Base-by-base conservation (phyloP, 83 land plant genomes). In the Larix sibirica region DNA sequence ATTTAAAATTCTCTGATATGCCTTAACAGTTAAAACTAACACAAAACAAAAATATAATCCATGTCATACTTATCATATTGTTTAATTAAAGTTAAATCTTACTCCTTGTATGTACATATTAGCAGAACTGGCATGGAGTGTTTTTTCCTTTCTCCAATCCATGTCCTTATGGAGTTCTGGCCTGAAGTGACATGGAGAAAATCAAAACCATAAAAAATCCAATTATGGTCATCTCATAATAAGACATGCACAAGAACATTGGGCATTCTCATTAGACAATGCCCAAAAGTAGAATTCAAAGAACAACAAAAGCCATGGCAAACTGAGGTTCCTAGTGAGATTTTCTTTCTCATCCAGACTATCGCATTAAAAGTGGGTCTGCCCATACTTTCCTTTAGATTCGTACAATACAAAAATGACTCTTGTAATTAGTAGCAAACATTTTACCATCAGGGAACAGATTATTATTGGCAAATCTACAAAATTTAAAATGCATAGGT, bases 71-170 rank as follows among this genome's bases (percentile, higher is more conserved):
- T 5, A 23, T 44, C 77, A 74, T 9, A 16, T 56, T 56, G 4
- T 42, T 9, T 73, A 42, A 21, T 1, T 23, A 47, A 56, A 47
- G 44, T 42, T 74, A 23, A 23, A 47, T 21, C 23, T 79, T 36
- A 60, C 80, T 79, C 65, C 80, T 31, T 79, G 80, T 79, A 59
- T 79, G 33, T 79, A 79, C 64, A 60, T 58, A 60, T 60, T 59
- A 33, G 78, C 14, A 13, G 80, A 60, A 28, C 44, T 31, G 21
- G 23, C 24, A 6, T 58, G 80, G 33, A 54, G 64, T 79, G 80
- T 1, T 26, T 60, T 79, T 28, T 79, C 80, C 62, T 60, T 79
- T 60, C 65, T 60, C 80, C 80, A 77, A 56, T 77, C 80, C 9
- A 24, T 59, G 62, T 77, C 80, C 80, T 77, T 77, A 31, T 18